Evolutionary conservation across 2,329 filamentous ascomycete genomes (phyloP).

Genomic region (Stylonectria norvegica): DNA sequence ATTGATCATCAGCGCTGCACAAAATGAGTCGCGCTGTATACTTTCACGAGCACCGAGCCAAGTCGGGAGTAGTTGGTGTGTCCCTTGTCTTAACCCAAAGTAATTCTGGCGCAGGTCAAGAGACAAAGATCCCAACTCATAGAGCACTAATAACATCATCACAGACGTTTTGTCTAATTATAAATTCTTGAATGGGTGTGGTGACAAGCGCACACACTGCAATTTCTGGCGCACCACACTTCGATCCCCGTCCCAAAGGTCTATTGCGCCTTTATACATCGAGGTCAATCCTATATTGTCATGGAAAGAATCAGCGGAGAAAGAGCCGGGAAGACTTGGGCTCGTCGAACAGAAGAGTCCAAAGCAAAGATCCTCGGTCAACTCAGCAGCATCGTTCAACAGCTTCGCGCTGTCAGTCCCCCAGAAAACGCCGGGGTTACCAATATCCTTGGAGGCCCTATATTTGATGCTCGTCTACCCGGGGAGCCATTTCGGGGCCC

Average conservation of each 20-base stretch:
- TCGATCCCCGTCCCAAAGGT: conserved; percentile 12
- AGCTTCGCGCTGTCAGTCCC: conserved; percentile 16
- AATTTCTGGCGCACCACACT: conserved; percentile 11
- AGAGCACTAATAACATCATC: too few species aligned
- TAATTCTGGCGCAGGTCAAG: too few species aligned
- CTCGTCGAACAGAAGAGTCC: conserved; percentile 1
- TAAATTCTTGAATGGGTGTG: too few species aligned
- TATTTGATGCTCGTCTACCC: conserved; percentile 24
- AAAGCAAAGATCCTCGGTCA: conserved; percentile 1
- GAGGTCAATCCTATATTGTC: not conserved
- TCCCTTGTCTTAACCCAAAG: too few species aligned
- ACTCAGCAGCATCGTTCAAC: conserved; percentile 3
- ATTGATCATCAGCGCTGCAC: too few species aligned
- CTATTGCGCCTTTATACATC: conserved; percentile 2
- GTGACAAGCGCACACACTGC: conserved; percentile 13
- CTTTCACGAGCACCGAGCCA: too few species aligned
- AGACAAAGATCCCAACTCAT: too few species aligned
- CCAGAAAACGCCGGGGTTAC: conserved; percentile 8
- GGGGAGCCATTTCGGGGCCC: conserved; percentile 20
- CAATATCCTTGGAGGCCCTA: conserved; percentile 18
- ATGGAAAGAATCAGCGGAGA: not conserved
- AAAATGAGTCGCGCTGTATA: too few species aligned
- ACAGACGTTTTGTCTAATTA: too few species aligned
- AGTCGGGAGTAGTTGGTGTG: too few species aligned
- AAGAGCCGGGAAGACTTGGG: not conserved